Evolutionary conservation across 75 land plant species (phyloP).

Genomic region (Adiantum capillusveneris): DNA sequence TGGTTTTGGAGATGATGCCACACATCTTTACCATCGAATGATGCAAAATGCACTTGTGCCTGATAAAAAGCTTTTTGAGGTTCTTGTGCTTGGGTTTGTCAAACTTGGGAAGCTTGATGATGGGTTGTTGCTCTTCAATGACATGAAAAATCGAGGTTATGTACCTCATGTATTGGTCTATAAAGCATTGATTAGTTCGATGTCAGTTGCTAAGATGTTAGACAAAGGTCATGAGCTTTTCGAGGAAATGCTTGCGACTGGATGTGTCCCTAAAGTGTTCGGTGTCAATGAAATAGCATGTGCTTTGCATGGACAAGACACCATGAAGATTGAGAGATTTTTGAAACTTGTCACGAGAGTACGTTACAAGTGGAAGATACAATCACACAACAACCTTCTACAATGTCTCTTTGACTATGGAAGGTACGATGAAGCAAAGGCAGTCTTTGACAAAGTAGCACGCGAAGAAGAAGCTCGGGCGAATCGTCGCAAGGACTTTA

Average conservation of each 20-base stretch:
- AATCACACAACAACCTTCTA: not conserved
- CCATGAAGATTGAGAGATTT: not conserved
- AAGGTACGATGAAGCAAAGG: constrained; percentile 1
- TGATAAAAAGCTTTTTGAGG: constrained; percentile 3
- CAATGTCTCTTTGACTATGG: not conserved
- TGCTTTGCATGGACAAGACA: constrained; percentile 6
- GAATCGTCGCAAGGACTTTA: not conserved
- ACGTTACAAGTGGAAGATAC: not conserved
- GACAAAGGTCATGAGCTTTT: not conserved
- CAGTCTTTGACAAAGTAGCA: not conserved
- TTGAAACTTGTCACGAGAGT: not conserved
- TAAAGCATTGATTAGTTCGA: not conserved
- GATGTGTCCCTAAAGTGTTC: constrained; percentile 2
- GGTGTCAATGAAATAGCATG: not conserved
- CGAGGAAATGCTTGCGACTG: constrained; percentile 1
- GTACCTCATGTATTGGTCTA: not conserved
- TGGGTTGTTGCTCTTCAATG: not conserved
- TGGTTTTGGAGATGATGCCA: not conserved
- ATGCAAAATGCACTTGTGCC: not conserved
- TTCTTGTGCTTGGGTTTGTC: not conserved
- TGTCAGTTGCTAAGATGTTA: not conserved
- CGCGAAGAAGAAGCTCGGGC: not conserved
- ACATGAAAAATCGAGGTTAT: not conserved
- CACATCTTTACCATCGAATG: not conserved
- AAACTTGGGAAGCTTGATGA: not conserved